Percentiles rank a stretch among this genome's conserved stretches.
Conservation (phyloP, 805 yeast genomes). For the Metschnikowia kofuensis region DNA sequence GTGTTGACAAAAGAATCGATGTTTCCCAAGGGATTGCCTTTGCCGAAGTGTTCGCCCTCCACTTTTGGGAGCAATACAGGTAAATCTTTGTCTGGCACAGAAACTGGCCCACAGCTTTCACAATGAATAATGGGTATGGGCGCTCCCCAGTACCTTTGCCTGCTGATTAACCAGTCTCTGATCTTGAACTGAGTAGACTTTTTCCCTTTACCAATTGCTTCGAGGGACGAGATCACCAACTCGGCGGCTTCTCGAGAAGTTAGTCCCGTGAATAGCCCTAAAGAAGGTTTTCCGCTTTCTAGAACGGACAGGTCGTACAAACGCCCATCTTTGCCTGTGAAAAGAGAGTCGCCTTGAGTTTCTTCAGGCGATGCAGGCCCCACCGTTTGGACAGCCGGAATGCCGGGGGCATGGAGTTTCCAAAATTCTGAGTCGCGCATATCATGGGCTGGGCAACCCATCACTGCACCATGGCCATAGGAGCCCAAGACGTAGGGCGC, state of each 20-base stretch:
- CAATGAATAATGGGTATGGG: slow-evolving; percentile 96
- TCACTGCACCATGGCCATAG: slow-evolving; percentile 92
- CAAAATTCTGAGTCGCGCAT: slow-evolving; percentile 80
- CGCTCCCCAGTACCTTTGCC: slow-evolving; percentile 98
- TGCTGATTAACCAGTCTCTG: slow-evolving; percentile 91
- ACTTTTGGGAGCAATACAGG: slow-evolving; percentile 78
- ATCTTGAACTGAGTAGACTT: slow-evolving; percentile 55
- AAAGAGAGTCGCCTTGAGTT: slow-evolving; percentile 34
- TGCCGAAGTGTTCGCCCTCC: slow-evolving; percentile 52
- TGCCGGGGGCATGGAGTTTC: slow-evolving; percentile 53
- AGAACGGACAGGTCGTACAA: slow-evolving; percentile 27
- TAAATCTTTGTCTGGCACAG: slow-evolving; percentile 84
- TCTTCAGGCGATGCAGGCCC: slow-evolving; percentile 32
- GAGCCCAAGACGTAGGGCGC: slow-evolving; percentile 86
- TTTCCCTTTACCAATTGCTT: slow-evolving; percentile 40
- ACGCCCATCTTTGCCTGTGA: slow-evolving; percentile 46
- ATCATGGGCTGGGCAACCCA: slow-evolving; percentile 98
- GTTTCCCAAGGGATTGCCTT: slow-evolving; percentile 62
- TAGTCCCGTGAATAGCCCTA: slow-evolving; percentile 49
- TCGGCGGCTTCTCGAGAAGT: slow-evolving; percentile 49
- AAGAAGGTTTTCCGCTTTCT: slow-evolving; percentile 22
- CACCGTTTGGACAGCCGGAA: slow-evolving; percentile 42
- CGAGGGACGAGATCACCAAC: slow-evolving; percentile 44
- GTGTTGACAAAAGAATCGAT: slow-evolving; percentile 68
- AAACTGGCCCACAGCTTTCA: slow-evolving; percentile 78